Base-by-base conservation (phyloP, 257 asterid species). In the Nicotiana otophora region DNA sequence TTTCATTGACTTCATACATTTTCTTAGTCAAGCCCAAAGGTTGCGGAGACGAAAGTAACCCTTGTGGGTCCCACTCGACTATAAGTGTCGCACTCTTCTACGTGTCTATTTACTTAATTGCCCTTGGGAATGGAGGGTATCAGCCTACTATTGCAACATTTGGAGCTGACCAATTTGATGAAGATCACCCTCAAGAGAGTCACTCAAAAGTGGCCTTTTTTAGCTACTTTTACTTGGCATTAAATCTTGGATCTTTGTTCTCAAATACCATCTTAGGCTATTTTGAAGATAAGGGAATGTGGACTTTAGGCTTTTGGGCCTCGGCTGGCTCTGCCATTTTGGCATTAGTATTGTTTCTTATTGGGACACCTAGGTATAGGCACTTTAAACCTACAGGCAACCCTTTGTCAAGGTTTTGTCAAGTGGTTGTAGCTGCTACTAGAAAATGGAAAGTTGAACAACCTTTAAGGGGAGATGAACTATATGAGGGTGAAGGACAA, bases 91-190 rank as follows among this genome's bases (percentile, higher is more conserved):
- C 88, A 0, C 81, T 93, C 1, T 95, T 93, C 89, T 93, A 95
- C 84, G 80, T 90, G 54, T 92, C 98, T 0, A 89, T 91, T 68
- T 95, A 93, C 95, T 81, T 95, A 9, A 87, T 95, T 33, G 99
- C 98, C 39, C 98, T 95, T 15, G 99, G 99, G 3, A 90, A 93
- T 48, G 99, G 99, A 46, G 99, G 99, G 39, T 93, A 95, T 42
- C 99, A 95, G 26, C 99, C 99, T 9, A 95, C 91, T 1, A 91
- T 93, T 26, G 99, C 98, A 7, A 93, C 99, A 7, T 93, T 95
- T 69, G 99, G 99, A 7, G 93, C 99, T 2, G 99, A 95, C 91
- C 98, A 95, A 61, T 95, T 95, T 64, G 99, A 93, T 67, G 97
- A 91, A 77, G 97, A 89, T 3, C 97, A 93, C 81, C 90, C 92